phyloP scores from a whole-genome alignment of 129 eudicot species.

The Flaveria robusta region DNA sequence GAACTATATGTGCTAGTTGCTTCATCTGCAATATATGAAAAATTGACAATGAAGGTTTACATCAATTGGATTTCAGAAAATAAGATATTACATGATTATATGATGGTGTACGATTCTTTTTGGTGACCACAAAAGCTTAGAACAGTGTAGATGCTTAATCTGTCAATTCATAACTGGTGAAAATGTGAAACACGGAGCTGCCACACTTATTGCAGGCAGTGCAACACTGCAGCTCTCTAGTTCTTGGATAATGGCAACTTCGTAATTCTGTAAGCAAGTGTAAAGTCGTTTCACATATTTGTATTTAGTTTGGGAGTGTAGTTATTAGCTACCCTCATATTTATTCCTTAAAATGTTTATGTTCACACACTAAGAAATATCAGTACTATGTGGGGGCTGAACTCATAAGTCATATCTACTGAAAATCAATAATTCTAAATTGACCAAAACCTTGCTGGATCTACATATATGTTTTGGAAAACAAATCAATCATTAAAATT shows the following conservation, averaged over 20 bases:
- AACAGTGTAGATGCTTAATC: conserved; percentile 16
- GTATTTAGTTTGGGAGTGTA: conserved; percentile 17
- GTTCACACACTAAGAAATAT: conserved; percentile 29
- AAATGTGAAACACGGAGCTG: conserved; percentile 21
- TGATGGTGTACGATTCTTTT: background rate
- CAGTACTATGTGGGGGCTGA: conserved; percentile 42
- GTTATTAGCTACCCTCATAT: conserved; percentile 17
- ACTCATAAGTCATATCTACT: conserved; percentile 20
- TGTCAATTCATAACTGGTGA: conserved; percentile 18
- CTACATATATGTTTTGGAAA: conserved; percentile 27
- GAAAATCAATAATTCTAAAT: conserved; percentile 35
- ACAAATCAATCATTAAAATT: conserved; percentile 35
- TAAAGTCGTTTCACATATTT: conserved; percentile 16
- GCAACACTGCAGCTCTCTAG: conserved; percentile 15
- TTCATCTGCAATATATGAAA: background rate
- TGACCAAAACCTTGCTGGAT: conserved; percentile 37
- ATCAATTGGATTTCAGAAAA: conserved; percentile 1
- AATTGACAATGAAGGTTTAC: background rate
- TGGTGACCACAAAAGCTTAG: conserved; percentile 4
- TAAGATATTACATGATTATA: conserved; percentile 7
- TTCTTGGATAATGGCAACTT: background rate
- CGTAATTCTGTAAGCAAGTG: conserved; percentile 18
- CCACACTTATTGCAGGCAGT: conserved; percentile 24
- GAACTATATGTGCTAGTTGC: background rate
- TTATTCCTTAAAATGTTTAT: conserved; percentile 27